A percentile compares a stretch with the other conserved stretches of the same genome.
Conservation (phyloP, 1,284 basidiomycete species). For the Trametes polyzona region DNA sequence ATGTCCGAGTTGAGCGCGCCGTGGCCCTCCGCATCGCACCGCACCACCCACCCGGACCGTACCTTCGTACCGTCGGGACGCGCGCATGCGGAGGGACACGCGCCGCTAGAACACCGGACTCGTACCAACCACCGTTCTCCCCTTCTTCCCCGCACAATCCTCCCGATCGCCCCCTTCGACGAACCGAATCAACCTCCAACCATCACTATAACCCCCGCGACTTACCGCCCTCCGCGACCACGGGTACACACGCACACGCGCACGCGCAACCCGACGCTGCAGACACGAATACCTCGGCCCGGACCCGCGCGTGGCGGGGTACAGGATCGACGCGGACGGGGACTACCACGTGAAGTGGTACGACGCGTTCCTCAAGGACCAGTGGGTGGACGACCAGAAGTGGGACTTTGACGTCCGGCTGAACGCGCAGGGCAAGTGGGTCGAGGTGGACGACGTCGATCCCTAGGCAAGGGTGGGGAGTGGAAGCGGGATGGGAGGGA, state of each 20-base stretch:
- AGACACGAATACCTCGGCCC: constrained; percentile 50
- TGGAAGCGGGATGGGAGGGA: no score
- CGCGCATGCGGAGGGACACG: background rate
- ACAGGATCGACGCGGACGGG: constrained; percentile 41
- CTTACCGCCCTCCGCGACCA: no score
- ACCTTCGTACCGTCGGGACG: no score
- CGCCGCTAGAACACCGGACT: background rate
- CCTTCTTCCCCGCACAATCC: background rate
- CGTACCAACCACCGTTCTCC: constrained; percentile 1
- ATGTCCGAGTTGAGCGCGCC: constrained; percentile 10
- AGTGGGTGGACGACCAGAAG: constrained; percentile 47
- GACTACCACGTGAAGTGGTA: constrained; percentile 47
- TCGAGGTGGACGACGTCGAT: constrained; percentile 26
- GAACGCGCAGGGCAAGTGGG: constrained; percentile 37
- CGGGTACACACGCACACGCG: background rate
- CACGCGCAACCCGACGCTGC: background rate
- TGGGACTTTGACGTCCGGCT: constrained; percentile 42
- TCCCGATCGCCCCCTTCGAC: background rate
- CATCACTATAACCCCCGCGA: no score
- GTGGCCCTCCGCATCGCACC: background rate
- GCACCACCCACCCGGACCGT: no score
- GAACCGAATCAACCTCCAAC: background rate
- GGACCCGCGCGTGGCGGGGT: constrained; percentile 47
- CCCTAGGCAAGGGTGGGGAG: no score
- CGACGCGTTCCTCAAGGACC: constrained; percentile 47